Percentiles rank a stretch among this genome's conserved stretches.
Evolutionary conservation across 2,329 filamentous ascomycete genomes (phyloP).

Genomic region (Dactylellina haptotyla): DNA sequence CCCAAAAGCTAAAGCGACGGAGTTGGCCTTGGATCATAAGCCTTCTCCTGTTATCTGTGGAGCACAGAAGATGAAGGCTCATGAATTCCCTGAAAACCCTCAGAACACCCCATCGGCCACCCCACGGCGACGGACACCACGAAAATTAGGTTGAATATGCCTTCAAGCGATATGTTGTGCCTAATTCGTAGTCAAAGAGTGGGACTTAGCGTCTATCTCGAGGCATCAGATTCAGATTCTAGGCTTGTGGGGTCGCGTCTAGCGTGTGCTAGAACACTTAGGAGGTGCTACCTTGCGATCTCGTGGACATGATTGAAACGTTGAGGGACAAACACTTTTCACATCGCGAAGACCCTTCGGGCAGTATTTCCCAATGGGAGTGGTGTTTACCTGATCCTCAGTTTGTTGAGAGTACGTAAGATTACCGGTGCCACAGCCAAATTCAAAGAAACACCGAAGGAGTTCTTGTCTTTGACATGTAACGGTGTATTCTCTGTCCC

Average conservation of each 20-base stretch:
- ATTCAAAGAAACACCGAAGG: conserved; percentile 9
- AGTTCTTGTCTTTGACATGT: conserved; percentile 40
- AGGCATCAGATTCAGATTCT: neutral
- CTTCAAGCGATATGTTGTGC: no score
- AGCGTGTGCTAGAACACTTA: neutral
- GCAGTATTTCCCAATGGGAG: conserved; percentile 9
- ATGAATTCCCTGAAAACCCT: no score
- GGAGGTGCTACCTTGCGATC: neutral
- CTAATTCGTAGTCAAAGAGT: no score
- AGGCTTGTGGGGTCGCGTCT: neutral
- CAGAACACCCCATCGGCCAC: no score
- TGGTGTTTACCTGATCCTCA: no score
- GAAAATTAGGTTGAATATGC: no score
- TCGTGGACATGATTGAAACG: conserved; percentile 10
- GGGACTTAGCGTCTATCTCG: neutral
- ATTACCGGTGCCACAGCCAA: no score
- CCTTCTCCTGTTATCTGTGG: conserved; percentile 1
- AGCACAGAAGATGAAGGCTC: neutral
- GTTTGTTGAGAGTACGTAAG: neutral
- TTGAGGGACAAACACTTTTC: neutral
- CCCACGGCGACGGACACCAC: no score
- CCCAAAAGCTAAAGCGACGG: neutral
- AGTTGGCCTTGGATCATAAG: neutral
- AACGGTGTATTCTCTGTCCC: conserved; percentile 7
- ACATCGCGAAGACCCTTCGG: neutral